Base-by-base conservation (phyloP, 768 basidiomycete species). In the Galerina marginata region DNA sequence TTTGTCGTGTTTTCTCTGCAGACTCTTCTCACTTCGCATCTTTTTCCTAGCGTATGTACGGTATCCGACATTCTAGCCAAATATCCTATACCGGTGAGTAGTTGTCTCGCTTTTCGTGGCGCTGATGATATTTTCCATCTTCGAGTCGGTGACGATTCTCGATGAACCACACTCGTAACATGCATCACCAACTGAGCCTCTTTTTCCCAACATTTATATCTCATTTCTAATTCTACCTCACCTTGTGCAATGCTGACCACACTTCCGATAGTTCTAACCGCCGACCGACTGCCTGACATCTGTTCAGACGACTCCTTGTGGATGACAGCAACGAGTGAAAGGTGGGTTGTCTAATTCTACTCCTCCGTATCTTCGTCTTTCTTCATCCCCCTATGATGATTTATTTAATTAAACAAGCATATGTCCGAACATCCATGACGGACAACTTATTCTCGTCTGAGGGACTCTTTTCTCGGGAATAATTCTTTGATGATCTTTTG, bases 101-200 rank as follows among this genome's bases (percentile, higher is more conserved):
- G 6, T 39, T 65, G 45, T 54, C 46, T 46, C 38, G 4, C 2
- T 38, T 47, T 38, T 23, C 39, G 16, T 71, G 69, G 74, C 71
- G 6, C 74, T 83, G 88, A 89, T 85, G 88, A 90, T 87, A 82
- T 65, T 74, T 76, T 79, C 86, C 86, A 86, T 87, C 72, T 74
- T 76, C 86, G 88, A 89, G 88, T 79, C 72, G 87, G 88, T 86
- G 89, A 90, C 75, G 79, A 73, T 82, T 73, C 65, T 76, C 78
- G 76, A 84, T 89, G 88, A 89, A 81, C 88, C 88, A 72, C 74
- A 75, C 87, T 90, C 88, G 79, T 71, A 86, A 89, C 88, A 90
- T 90, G 89, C 89, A 91, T 83, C 82, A 85, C 82, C 82, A 85
- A 79, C 81, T 83, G 81, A 82, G 72, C 75, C 65, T 54, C 9